Conservation (phyloP, 176 grass and related monocot genomes). For the Carex myosuroides region DNA sequence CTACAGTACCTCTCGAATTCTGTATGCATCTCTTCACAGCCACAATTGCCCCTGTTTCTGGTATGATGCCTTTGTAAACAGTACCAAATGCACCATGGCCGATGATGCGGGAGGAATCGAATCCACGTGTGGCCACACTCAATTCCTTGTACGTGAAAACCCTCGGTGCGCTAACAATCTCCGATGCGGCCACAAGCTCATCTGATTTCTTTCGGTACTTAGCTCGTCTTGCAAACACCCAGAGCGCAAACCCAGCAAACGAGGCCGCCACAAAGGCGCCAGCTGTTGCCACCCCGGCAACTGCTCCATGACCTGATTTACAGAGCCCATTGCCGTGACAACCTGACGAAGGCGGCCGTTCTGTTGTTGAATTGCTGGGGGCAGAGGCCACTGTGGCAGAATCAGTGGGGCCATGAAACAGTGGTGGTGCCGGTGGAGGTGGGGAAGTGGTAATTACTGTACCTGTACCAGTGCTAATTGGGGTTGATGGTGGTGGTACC, state of each 20-base stretch:
- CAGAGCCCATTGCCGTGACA: constrained; percentile 10
- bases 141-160: constrained; percentile 90
- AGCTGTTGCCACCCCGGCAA: constrained; percentile 63
- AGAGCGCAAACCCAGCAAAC: constrained; percentile 56
- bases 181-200: constrained; percentile 45
- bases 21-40: constrained; percentile 90
- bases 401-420: constrained; percentile 15
- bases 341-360: constrained; percentile 6
- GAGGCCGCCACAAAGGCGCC: constrained; percentile 62
- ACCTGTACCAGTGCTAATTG: not conserved
- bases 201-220: constrained; percentile 31
- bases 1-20: not conserved
- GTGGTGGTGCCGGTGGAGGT: not conserved
- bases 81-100: constrained; percentile 94
- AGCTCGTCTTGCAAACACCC: constrained; percentile 44
- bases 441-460: not conserved
- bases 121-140: constrained; percentile 44
- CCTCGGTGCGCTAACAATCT: constrained; percentile 49
- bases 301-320: constrained; percentile 42
- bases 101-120: constrained; percentile 68
- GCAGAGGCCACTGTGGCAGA: constrained; percentile 25
- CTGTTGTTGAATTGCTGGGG: not conserved
- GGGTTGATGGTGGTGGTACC: not conserved
- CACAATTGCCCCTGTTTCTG: constrained; percentile 87
- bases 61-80: constrained; percentile 92